Base-by-base conservation (phyloP, 2,329 filamentous ascomycete genomes). In the Didymosphaeria variabile region DNA sequence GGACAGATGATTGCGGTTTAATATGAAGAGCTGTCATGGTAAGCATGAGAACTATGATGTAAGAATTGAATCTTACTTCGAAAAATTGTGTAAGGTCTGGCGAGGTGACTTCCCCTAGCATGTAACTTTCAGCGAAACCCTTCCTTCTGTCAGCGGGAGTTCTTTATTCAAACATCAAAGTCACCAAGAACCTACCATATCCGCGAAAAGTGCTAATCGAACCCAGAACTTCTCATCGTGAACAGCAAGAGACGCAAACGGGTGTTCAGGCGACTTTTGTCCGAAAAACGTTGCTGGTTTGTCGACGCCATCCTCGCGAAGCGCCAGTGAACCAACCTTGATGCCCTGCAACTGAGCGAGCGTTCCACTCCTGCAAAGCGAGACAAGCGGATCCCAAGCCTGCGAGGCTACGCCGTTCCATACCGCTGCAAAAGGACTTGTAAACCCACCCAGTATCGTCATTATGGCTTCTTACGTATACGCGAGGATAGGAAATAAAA, bases 41-140 rank as follows among this genome's bases (percentile, higher is more conserved):
- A 46, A 79, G 69, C 50, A 51, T 10, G 34, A 10, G 17, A 45
- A 1, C 7, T 19, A 10, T n/a, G 6, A 23, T 17, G 12, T n/a
- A 13, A 31, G 12, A 21, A 32, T 26, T 42, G 6, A 57, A 49
- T 47, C 69, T 49, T 72, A 88, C 86, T 73, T 86, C 85, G 74
- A 93, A 92, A 72, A 92, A 91, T 2, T 84, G 83, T 1, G 88
- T 88, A 67, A 93, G 73, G 72, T 92, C 86, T 12, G 84, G 79
- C 61, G 89, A 91, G 55, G 87, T 85, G 31, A 91, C 83, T 73
- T 92, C 90, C 47, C 87, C 88, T 17, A 92, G 81, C 88, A 92
- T 92, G 71, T 90, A 92, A 31, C 88, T 86, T 74, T 91, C 88
- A 13, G 89, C 87, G 65, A 92, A 91, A 2, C 90, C 90, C 81